Evolutionary conservation across 1,284 basidiomycete genomes (phyloP).

Genomic region (Pseudozyma pruni): DNA sequence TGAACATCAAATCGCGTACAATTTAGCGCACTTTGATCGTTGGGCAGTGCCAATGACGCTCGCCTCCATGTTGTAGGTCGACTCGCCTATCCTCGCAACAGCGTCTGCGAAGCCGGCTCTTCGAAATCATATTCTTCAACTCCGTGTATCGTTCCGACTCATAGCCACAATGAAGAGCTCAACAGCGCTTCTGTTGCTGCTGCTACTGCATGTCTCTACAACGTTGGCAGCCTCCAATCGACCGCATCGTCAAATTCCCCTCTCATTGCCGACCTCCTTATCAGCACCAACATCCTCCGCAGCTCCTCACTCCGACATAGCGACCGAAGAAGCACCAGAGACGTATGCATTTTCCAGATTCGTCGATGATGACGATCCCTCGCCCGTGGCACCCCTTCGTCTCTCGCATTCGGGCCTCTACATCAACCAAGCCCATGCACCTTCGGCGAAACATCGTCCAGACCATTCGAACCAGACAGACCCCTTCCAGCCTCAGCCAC

Average conservation of each 20-base stretch:
- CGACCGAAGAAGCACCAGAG: constrained; percentile 3
- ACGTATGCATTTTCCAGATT: constrained; percentile 9
- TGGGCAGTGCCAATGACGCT: too few relatives aligned
- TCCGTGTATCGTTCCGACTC: too few relatives aligned
- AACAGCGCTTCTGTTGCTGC: neutral
- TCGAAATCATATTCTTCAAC: too few relatives aligned
- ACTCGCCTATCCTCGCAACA: too few relatives aligned
- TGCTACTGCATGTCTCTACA: constrained; percentile 3
- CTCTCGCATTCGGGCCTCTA: constrained; percentile 53
- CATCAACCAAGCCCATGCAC: constrained; percentile 46
- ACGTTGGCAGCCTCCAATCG: constrained; percentile 24
- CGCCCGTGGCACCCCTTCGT: constrained; percentile 34
- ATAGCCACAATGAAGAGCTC: constrained; percentile 12
- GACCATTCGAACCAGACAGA: constrained; percentile 28
- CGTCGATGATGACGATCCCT: constrained; percentile 40
- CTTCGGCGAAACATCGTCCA: constrained; percentile 20
- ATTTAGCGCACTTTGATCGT: too few relatives aligned
- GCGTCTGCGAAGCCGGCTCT: too few relatives aligned
- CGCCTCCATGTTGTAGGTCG: too few relatives aligned
- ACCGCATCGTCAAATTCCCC: constrained; percentile 30
- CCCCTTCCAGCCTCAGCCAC: constrained; percentile 31
- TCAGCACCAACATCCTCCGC: constrained; percentile 7
- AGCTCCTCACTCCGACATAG: neutral
- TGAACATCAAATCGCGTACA: too few relatives aligned
- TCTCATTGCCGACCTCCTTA: constrained; percentile 20